A percentile compares a stretch with the other conserved stretches of the same genome.
Conservation (phyloP, 1,284 basidiomycete genomes). For the Puccinia coronata region DNA sequence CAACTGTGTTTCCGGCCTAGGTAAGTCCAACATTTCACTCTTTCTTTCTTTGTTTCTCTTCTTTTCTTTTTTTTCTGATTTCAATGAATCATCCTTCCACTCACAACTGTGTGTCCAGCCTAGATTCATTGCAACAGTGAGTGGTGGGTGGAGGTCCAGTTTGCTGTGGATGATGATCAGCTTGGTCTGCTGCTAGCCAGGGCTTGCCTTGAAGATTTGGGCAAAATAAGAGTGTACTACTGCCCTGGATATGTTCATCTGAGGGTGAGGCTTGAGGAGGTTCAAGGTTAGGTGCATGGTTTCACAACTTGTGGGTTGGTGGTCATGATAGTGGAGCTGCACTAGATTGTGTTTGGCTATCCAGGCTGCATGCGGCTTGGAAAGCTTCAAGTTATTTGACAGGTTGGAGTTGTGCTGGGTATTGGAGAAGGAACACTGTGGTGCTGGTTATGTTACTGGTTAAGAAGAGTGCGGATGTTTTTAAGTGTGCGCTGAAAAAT, state of each 20-base stretch:
- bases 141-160: conserved; percentile 32
- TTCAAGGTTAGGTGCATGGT: not conserved
- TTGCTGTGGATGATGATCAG: conserved; percentile 36
- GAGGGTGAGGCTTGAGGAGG: conserved; percentile 31
- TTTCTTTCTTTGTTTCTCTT: no score
- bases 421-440: not conserved
- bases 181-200: not conserved
- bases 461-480: conserved; percentile 25
- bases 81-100: no score
- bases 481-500: conserved; percentile 27
- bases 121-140: no score
- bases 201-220: not conserved
- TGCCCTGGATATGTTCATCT: conserved; percentile 35
- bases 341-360: conserved; percentile 16
- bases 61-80: no score
- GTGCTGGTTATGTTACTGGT: not conserved
- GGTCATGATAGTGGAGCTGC: not conserved
- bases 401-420: not conserved
- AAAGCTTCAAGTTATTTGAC: not conserved
- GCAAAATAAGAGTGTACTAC: conserved; percentile 27
- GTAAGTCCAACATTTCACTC: no score
- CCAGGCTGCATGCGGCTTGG: conserved; percentile 24
- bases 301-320: not conserved
- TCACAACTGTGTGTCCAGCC: no score
- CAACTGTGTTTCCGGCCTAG: no score